phyloP scores from a whole-genome alignment of 352 stramenopile species.

The Globisporangium paroecandrum region DNA sequence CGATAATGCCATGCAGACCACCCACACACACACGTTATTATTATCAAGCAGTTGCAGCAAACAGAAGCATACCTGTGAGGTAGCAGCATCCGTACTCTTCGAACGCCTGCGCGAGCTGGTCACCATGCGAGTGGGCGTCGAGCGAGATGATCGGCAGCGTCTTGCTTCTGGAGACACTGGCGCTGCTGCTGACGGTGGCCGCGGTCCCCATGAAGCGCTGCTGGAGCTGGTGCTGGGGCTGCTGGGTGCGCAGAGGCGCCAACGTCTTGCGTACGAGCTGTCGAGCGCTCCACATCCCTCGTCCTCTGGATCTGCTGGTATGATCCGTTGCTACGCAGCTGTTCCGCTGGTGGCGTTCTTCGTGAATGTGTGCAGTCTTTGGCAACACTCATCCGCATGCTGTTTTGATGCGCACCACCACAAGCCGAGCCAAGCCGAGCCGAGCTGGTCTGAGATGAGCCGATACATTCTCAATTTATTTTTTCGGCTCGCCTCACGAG shows the following conservation, averaged over 20 bases:
- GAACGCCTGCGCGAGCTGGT: constrained; percentile 54
- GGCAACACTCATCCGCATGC: not conserved
- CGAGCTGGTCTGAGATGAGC: not conserved
- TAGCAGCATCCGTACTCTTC: constrained; percentile 76
- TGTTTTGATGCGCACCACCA: not conserved
- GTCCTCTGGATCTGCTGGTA: not conserved
- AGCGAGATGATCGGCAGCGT: constrained; percentile 53
- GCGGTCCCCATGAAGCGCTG: constrained; percentile 1
- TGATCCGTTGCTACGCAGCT: not conserved
- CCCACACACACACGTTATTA: not conserved
- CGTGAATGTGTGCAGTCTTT: not conserved
- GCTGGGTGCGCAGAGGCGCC: not conserved
- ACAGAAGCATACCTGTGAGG: constrained; percentile 27
- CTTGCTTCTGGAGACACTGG: constrained; percentile 16
- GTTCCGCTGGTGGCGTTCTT: not conserved
- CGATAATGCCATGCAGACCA: not conserved
- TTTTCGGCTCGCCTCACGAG: not conserved
- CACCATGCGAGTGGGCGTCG: constrained; percentile 43
- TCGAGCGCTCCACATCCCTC: constrained; percentile 4
- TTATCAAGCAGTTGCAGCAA: not conserved
- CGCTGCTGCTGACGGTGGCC: constrained; percentile 1
- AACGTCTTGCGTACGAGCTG: not conserved
- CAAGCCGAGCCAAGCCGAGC: not conserved
- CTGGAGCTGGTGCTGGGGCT: no score
- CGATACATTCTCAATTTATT: not conserved